Conservation (phyloP, 2,329 filamentous ascomycete genomes). For the Ceratocystis smalleyi region DNA sequence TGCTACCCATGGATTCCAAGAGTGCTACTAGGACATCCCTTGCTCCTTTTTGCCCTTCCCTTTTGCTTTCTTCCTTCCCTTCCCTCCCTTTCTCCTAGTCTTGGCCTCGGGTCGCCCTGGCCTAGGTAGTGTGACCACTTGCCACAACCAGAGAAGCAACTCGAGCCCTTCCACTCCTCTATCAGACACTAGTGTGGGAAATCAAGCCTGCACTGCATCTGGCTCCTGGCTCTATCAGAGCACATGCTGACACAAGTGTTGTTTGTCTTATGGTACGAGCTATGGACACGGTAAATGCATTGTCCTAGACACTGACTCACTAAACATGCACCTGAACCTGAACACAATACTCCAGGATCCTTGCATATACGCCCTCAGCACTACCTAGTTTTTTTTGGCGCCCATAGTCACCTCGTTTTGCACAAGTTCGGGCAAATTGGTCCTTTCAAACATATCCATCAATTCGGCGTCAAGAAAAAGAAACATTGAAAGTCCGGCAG, state of each 20-base stretch:
- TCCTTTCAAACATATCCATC: too few relatives aligned
- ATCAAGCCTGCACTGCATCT: too few relatives aligned
- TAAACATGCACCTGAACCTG: background rate
- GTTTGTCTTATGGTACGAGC: too few relatives aligned
- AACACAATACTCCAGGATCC: background rate
- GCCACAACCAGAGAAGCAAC: background rate
- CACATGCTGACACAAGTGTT: too few relatives aligned
- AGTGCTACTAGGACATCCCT: background rate
- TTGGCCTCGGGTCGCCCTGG: background rate
- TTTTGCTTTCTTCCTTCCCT: background rate
- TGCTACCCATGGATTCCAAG: background rate
- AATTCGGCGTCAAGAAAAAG: too few relatives aligned
- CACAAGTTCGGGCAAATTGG: background rate
- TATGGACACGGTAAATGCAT: too few relatives aligned
- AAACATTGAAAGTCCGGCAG: too few relatives aligned
- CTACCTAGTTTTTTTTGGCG: too few relatives aligned
- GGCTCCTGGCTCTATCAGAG: too few relatives aligned
- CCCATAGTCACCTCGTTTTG: too few relatives aligned
- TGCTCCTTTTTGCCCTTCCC: background rate
- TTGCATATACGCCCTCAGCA: background rate
- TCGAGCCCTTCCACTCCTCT: background rate
- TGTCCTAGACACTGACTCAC: background rate
- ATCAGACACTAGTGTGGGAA: background rate
- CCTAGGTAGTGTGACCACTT: background rate
- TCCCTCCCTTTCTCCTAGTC: background rate